These are phyloP conservation scores for Skeletonema potamos DNA, from an alignment of 108 stramenopile genomes.

Conservation along the genomic window DNA sequence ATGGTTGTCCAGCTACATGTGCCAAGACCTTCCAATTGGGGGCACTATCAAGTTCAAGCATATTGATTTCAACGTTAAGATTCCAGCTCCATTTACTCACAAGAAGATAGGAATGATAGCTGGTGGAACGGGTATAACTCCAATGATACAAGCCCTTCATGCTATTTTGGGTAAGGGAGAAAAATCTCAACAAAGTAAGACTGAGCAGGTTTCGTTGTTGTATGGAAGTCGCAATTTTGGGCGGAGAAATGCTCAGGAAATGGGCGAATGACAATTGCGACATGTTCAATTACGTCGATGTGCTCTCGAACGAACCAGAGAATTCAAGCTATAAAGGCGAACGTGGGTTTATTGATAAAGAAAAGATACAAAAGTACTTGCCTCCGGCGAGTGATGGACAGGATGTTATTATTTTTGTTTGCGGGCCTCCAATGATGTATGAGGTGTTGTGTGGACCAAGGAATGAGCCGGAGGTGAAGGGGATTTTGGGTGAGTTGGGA, in stretches of 20 bases:
- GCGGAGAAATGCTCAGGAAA: constrained; percentile 71
- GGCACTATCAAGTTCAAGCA: constrained; percentile 78
- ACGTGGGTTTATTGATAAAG: constrained; percentile 75
- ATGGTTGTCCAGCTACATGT: constrained; percentile 62
- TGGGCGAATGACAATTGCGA: constrained; percentile 50
- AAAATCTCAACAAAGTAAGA: constrained; percentile 23
- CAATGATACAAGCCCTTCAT: constrained; percentile 95
- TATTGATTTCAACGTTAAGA: constrained; percentile 87
- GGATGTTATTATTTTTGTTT: constrained; percentile 86
- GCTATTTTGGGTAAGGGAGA: constrained; percentile 81
- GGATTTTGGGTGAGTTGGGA: constrained; percentile 84
- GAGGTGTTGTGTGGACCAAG: constrained; percentile 86
- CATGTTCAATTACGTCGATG: constrained; percentile 64
- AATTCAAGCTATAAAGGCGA: constrained; percentile 51
- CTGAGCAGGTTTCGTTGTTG: constrained; percentile 76
- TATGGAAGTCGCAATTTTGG: constrained; percentile 90
- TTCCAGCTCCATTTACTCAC: constrained; percentile 74
- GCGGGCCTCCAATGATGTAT: constrained; percentile 94
- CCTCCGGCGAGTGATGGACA: constrained; percentile 52
- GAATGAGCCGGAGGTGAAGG: constrained; percentile 73
- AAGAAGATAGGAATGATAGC: constrained; percentile 93
- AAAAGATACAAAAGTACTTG: constrained; percentile 63
- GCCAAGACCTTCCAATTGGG: constrained; percentile 44
- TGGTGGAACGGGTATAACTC: constrained; percentile 97
- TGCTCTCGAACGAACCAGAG: constrained; percentile 74